Evolutionary conservation across 2,329 filamentous ascomycete genomes (phyloP), one percentile per base, ranked within the genome.

Genomic region (Cladosporium sp.): DNA sequence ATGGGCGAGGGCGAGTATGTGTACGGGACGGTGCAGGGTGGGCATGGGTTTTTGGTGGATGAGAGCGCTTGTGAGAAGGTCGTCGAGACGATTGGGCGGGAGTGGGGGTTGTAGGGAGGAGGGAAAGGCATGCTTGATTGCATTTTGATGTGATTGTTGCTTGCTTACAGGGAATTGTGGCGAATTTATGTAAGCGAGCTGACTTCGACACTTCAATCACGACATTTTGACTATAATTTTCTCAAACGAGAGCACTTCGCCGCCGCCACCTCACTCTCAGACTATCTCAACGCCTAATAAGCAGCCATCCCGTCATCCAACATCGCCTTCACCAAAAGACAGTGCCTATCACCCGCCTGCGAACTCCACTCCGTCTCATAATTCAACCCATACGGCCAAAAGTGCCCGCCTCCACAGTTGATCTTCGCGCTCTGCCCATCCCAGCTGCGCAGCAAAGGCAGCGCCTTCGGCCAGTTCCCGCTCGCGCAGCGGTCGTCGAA

Each of bases 351-450:
- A 1, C 55, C 55, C 11, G 55, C 55, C 33, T 65, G 29, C 33
- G 61, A 55, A n/a, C 62, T 65, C 55, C 66, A 68, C 56, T 68
- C 67, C 10, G 29, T 61, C 29, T 65, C 67, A 58, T 37, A 68
- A 23, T 68, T 68, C 65, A 68, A 59, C 21, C 67, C 67, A 58
- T 68, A 68, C 33, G 67, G 67, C 65, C 65, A 65, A 28, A 68
- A 55, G 31, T 68, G 67, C 1, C 59, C 52, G 0, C 65, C 67
- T 3, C 59, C 62, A 53, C 67, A 68, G 29, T 52, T 60, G 14
- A 68, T 40, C 53, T 33, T 65, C 28, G 58, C 49, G n/a, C 56
- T 59, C 28, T 18, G 23, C 1, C 67, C 67, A 55, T 68, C 65
- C 46, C 59, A 65, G 23, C 49, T 61, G 44, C 33, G n/a, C 65